phyloP scores from a whole-genome alignment of 768 basidiomycete genomes.

The Sporobolomyces pararoseus region DNA sequence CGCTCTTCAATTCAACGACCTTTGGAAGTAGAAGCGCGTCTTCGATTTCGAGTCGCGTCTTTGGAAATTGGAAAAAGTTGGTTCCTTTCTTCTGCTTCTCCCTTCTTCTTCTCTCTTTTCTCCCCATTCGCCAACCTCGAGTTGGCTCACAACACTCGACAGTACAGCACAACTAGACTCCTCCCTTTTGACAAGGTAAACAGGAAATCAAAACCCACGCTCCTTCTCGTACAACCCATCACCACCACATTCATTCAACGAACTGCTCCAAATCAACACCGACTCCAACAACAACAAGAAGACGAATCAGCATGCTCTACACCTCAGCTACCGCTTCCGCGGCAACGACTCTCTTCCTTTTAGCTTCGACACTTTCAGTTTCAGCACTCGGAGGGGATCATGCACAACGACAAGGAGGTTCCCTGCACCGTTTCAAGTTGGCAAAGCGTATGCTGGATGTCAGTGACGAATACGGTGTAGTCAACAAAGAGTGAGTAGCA shows the following conservation, averaged over 20 bases:
- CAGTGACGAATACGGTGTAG: slow-evolving; percentile 20
- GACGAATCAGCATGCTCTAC: not conserved
- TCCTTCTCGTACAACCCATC: not conserved
- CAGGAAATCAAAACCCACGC: not conserved
- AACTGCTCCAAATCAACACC: not conserved
- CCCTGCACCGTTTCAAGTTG: slow-evolving; percentile 22
- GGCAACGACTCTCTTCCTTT: not conserved
- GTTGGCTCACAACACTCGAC: too few species aligned
- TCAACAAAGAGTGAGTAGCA: slow-evolving; percentile 34
- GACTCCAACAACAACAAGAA: not conserved
- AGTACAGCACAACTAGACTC: not conserved
- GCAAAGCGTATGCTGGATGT: slow-evolving; percentile 31
- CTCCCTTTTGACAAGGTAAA: not conserved
- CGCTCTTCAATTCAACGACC: too few species aligned
- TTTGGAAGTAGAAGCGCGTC: too few species aligned
- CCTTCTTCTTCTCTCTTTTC: not conserved
- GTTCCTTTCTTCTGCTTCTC: too few species aligned
- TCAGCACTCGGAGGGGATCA: not conserved
- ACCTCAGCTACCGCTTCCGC: not conserved
- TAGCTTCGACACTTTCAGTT: not conserved
- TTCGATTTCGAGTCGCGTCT: too few species aligned
- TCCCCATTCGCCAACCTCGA: not conserved
- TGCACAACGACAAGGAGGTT: not conserved
- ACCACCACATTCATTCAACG: not conserved
- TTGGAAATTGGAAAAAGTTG: too few species aligned